phyloP scores from a whole-genome alignment of 2,329 filamentous ascomycete genomes.

The Chaetomiaceae sp. region DNA sequence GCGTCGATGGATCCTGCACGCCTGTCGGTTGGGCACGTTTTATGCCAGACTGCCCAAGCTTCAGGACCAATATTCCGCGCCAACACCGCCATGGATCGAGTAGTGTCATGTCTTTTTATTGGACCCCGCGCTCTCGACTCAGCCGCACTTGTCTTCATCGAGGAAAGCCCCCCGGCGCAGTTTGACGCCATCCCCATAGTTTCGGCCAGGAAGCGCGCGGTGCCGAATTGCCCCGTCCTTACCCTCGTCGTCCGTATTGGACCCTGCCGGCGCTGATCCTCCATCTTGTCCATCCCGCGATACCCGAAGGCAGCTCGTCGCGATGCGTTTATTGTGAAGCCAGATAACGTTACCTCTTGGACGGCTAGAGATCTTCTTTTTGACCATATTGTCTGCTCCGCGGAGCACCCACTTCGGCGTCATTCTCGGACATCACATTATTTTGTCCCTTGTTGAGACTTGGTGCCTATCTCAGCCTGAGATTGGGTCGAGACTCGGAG shows the following conservation, averaged over 20 bases:
- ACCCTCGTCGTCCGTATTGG: neutral
- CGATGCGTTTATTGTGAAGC: neutral
- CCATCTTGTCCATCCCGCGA: neutral
- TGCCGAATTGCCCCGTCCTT: constrained; percentile 14
- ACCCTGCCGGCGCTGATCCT: neutral
- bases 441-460: no score
- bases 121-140: constrained; percentile 8
- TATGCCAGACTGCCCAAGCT: neutral
- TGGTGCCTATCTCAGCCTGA: neutral
- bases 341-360: neutral
- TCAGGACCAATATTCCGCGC: neutral
- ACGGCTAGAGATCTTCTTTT: neutral
- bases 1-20: neutral
- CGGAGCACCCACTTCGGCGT: neutral
- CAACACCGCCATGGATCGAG: constrained; percentile 2
- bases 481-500: neutral
- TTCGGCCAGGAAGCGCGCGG: constrained; percentile 10
- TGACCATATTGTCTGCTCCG: neutral
- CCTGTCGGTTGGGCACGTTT: neutral
- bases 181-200: constrained; percentile 4
- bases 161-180: constrained; percentile 12
- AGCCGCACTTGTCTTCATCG: constrained; percentile 18
- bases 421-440: no score
- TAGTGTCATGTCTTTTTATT: constrained; percentile 10
- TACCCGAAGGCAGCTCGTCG: neutral